A percentile compares a stretch with the other conserved stretches of the same genome.
Conservation (phyloP, 2,329 filamentous ascomycete genomes). For the Claviceps capensis region DNA sequence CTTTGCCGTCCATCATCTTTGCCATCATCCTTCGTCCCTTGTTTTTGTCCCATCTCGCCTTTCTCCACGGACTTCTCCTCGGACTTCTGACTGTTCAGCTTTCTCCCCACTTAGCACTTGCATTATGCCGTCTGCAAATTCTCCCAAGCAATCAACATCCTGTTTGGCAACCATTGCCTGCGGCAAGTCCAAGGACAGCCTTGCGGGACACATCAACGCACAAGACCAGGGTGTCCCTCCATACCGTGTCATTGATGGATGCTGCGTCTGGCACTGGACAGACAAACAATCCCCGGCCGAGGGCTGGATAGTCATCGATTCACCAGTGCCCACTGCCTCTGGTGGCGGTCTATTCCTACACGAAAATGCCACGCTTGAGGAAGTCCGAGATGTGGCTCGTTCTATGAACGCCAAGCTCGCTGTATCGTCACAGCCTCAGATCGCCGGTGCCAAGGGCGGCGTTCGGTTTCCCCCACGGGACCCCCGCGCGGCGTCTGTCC, state of each 20-base stretch:
- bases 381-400: background rate
- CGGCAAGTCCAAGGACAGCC: background rate
- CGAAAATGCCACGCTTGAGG: background rate
- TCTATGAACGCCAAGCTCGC: slow-evolving; percentile 1
- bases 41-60: no score
- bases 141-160: background rate
- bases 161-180: background rate
- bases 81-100: no score
- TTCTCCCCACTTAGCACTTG: no score
- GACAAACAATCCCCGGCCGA: background rate
- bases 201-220: background rate
- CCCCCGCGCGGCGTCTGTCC: background rate
- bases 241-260: background rate
- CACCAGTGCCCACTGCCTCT: background rate
- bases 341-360: background rate
- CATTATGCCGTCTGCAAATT: background rate
- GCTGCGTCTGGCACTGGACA: slow-evolving; percentile 1
- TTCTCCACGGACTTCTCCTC: no score
- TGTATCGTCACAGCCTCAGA: background rate
- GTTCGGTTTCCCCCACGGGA: background rate
- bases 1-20: no score
- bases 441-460: background rate
- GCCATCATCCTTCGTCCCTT: no score
- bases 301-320: background rate
- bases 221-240: background rate